These are phyloP conservation scores for Fusarium subglutinans DNA, from an alignment of 2,329 filamentous ascomycete genomes.

Conservation along the genomic window DNA sequence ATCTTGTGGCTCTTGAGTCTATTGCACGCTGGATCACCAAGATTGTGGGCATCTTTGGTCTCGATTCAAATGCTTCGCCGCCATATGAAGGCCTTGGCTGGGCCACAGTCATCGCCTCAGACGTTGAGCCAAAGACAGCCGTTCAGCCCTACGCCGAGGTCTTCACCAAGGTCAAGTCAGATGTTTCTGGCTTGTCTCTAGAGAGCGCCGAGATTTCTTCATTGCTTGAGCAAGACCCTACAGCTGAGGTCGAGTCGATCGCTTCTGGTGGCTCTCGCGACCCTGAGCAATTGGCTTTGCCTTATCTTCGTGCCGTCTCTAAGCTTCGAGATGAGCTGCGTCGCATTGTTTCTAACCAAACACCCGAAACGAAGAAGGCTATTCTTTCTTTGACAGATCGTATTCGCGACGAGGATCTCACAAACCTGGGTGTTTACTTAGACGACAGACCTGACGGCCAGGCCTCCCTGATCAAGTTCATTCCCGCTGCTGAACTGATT, in stretches of 20 bases:
- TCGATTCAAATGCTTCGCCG: constrained; percentile 69
- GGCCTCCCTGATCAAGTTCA: constrained; percentile 77
- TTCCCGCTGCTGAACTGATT: constrained; percentile 65
- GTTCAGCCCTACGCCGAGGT: constrained; percentile 59
- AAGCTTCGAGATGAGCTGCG: constrained; percentile 70
- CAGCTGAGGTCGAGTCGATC: constrained; percentile 57
- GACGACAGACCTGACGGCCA: constrained; percentile 77
- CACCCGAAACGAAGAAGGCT: constrained; percentile 69
- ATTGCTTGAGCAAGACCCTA: constrained; percentile 56
- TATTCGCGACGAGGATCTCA: constrained; percentile 83
- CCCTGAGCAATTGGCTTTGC: constrained; percentile 62
- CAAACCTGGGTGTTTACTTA: constrained; percentile 84
- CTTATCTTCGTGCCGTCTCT: constrained; percentile 65
- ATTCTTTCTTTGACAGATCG: constrained; percentile 81
- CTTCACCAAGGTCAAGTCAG: constrained; percentile 56
- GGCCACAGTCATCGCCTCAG: constrained; percentile 54
- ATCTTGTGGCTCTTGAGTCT: constrained; percentile 59
- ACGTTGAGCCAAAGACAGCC: constrained; percentile 56
- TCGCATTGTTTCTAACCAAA: constrained; percentile 58
- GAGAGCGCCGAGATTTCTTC: constrained; percentile 55
- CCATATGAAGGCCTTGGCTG: constrained; percentile 68
- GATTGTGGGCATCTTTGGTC: constrained; percentile 84
- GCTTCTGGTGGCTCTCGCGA: constrained; percentile 58
- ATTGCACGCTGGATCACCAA: constrained; percentile 83
- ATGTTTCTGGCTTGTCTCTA: constrained; percentile 60